Conservation (phyloP, 75 land plant species). For the Sequoia sempervirens region DNA sequence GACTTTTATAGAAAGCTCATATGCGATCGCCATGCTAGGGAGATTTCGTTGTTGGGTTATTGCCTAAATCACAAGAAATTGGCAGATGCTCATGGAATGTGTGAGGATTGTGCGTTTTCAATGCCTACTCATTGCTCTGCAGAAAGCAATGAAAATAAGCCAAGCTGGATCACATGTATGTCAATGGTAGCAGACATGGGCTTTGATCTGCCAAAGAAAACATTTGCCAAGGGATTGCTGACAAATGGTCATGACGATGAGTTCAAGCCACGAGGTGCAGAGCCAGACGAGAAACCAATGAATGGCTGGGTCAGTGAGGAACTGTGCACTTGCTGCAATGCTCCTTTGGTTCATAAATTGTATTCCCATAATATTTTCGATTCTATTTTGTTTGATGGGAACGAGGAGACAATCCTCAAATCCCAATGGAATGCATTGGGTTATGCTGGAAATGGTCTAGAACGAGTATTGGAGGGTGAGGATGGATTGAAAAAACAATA, state of each 20-base stretch:
- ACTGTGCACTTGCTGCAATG: constrained; percentile 3
- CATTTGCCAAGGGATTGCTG: background rate
- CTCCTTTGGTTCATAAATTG: constrained; percentile 9
- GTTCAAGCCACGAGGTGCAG: background rate
- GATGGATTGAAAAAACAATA: background rate
- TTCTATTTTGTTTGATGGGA: constrained; percentile 6
- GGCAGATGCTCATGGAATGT: constrained; percentile 39
- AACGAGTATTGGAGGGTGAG: background rate
- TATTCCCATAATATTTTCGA: constrained; percentile 5
- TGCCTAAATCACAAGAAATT: constrained; percentile 42
- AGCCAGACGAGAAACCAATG: background rate
- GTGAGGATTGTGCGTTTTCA: constrained; percentile 27
- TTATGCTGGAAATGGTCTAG: background rate
- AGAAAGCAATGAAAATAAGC: background rate
- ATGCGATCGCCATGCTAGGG: constrained; percentile 42
- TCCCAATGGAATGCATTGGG: constrained; percentile 4
- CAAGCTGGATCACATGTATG: constrained; percentile 8
- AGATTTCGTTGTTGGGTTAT: constrained; percentile 44
- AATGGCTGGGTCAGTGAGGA: constrained; percentile 11
- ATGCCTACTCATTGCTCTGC: constrained; percentile 1
- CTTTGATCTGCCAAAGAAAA: constrained; percentile 4
- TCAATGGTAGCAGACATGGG: constrained; percentile 1
- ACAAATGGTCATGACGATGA: background rate
- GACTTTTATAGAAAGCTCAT: constrained; percentile 32
- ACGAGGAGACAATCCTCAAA: background rate